A percentile compares a stretch with the other conserved stretches of the same genome.
These are phyloP conservation scores for Heritiera littoralis DNA, from an alignment of 345 rosid species.

Conservation along the genomic window DNA sequence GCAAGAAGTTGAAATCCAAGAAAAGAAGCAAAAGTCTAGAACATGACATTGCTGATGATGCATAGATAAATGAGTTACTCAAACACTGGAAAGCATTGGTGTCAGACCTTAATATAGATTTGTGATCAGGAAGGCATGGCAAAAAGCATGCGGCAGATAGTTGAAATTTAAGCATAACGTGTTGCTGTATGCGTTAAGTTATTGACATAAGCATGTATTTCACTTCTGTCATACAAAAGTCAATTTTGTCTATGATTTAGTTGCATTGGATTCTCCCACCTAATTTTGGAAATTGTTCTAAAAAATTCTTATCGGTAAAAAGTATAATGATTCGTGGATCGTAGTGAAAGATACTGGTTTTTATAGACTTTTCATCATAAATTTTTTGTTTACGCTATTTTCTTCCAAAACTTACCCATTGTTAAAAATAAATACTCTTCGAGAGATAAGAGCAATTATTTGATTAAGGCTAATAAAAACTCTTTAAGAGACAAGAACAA, in stretches of 20 bases:
- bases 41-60: constrained; percentile 24
- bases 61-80: not conserved
- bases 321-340: no score
- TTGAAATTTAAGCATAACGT: not conserved
- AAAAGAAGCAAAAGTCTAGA: constrained; percentile 13
- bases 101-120: not conserved
- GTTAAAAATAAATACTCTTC: no score
- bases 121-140: not conserved
- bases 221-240: not conserved
- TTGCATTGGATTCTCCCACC: not conserved
- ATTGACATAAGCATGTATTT: no score
- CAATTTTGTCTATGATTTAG: not conserved
- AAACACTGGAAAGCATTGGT: not conserved
- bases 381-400: no score
- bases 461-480: no score
- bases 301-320: no score
- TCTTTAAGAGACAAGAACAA: no score
- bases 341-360: no score
- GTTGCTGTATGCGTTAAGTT: not conserved
- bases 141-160: not conserved
- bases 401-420: no score
- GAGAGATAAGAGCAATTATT: no score
- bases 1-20: constrained; percentile 15
- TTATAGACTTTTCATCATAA: no score
- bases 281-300: not conserved